phyloP scores from a whole-genome alignment of 768 basidiomycete species.

The Lactarius psammicola region DNA sequence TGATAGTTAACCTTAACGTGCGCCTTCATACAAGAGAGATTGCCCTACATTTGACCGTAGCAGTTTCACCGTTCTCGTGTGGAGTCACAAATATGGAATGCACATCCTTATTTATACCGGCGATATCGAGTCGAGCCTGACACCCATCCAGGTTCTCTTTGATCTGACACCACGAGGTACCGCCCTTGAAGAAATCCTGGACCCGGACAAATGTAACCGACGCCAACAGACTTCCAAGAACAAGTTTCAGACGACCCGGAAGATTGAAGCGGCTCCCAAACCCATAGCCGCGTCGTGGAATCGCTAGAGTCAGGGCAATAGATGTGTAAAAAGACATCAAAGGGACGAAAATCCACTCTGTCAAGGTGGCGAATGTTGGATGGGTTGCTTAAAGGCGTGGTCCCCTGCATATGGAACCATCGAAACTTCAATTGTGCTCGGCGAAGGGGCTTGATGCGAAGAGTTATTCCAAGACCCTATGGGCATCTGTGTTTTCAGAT shows the following conservation, averaged over 20 bases:
- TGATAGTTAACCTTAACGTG: no score
- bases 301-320: background rate
- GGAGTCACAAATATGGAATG: no score
- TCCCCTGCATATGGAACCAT: conserved; percentile 1
- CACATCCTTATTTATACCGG: background rate
- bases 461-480: conserved; percentile 8
- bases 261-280: background rate
- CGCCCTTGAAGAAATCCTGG: background rate
- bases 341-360: background rate
- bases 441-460: background rate
- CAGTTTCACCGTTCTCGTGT: no score
- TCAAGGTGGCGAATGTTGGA: background rate
- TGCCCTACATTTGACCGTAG: no score
- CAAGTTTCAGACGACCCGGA: background rate
- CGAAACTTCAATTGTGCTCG: background rate
- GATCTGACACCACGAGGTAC: background rate
- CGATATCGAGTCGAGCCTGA: background rate
- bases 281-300: background rate
- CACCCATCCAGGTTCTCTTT: background rate
- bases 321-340: background rate
- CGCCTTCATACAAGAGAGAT: no score
- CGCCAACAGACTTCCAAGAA: background rate
- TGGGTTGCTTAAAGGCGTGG: background rate
- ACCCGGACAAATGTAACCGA: background rate
- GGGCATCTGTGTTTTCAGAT: background rate